Evolutionary conservation across 2,329 filamentous ascomycete genomes (phyloP).

Genomic region (Lachnellula occidentalis): DNA sequence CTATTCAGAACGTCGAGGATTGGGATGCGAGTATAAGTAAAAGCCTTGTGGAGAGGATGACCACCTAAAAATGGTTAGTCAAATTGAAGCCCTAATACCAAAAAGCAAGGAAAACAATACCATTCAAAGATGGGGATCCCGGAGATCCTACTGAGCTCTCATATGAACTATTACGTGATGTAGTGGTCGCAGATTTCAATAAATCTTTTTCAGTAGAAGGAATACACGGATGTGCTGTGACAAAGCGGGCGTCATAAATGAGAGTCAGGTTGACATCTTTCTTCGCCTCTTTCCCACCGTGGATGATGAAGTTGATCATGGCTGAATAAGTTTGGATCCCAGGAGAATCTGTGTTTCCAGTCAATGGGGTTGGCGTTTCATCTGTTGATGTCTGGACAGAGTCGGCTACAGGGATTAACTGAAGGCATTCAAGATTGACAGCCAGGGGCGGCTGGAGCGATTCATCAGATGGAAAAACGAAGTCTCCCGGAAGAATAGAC

Average conservation of each 20-base stretch:
- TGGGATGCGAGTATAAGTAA: constrained; percentile 54
- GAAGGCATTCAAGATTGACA: constrained; percentile 46
- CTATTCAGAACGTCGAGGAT: constrained; percentile 47
- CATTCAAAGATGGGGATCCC: background rate
- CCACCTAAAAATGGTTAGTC: constrained; percentile 34
- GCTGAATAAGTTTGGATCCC: constrained; percentile 28
- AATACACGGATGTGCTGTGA: constrained; percentile 61
- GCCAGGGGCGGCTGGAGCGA: constrained; percentile 41
- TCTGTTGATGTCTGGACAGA: constrained; percentile 33
- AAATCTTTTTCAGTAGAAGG: constrained; percentile 52
- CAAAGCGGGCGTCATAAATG: constrained; percentile 56
- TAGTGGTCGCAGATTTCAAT: constrained; percentile 53
- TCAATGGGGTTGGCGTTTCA: constrained; percentile 24
- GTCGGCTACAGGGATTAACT: constrained; percentile 41
- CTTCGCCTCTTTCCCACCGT: constrained; percentile 15
- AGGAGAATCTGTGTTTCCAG: constrained; percentile 9
- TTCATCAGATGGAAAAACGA: constrained; percentile 55
- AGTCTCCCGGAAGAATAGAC: constrained; percentile 54
- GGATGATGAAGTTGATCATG: constrained; percentile 27
- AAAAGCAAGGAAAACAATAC: constrained; percentile 2
- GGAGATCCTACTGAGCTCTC: background rate
- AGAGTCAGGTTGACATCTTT: constrained; percentile 35
- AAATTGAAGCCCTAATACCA: background rate
- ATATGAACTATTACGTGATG: constrained; percentile 51
- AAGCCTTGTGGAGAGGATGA: constrained; percentile 59